These are phyloP conservation scores for Termitomyces heimii DNA, from an alignment of 768 basidiomycete species.

Conservation along the genomic window DNA sequence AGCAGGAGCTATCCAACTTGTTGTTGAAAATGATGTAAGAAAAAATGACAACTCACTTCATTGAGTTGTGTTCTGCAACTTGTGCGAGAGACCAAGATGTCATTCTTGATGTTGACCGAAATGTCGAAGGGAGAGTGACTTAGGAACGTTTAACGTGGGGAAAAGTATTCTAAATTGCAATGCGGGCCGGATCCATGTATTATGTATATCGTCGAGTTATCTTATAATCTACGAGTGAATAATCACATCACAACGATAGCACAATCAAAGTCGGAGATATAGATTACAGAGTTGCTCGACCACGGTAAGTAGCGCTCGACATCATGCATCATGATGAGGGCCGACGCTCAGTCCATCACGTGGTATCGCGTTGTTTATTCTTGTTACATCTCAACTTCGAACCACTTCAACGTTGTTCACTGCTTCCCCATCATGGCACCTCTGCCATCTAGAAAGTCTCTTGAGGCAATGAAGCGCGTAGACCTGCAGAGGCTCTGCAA, in stretches of 20 bases:
- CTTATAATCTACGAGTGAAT: too few species aligned
- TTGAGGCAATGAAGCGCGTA: conserved; percentile 40
- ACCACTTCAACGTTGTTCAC: conserved; percentile 14
- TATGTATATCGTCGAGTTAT: background rate
- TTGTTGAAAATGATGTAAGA: conserved; percentile 6
- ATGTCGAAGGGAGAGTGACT: background rate
- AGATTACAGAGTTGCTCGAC: background rate
- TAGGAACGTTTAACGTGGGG: background rate
- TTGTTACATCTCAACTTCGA: conserved; percentile 14
- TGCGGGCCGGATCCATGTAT: background rate
- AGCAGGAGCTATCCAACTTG: conserved; percentile 54
- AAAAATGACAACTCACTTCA: conserved; percentile 29
- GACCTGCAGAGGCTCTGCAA: conserved; percentile 68
- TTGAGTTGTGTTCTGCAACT: conserved; percentile 53
- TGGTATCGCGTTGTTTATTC: conserved; percentile 19
- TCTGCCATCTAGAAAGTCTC: conserved; percentile 32
- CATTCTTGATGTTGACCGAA: conserved; percentile 24
- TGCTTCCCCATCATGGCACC: conserved; percentile 27
- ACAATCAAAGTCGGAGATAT: background rate
- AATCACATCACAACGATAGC: background rate
- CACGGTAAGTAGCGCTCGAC: too few species aligned
- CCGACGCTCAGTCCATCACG: conserved; percentile 4
- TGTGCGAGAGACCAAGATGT: conserved; percentile 47
- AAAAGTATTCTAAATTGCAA: background rate
- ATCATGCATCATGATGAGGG: background rate